Evolutionary conservation across 2,329 filamentous ascomycete species (phyloP).

Genomic region (Thelonectria rubi): DNA sequence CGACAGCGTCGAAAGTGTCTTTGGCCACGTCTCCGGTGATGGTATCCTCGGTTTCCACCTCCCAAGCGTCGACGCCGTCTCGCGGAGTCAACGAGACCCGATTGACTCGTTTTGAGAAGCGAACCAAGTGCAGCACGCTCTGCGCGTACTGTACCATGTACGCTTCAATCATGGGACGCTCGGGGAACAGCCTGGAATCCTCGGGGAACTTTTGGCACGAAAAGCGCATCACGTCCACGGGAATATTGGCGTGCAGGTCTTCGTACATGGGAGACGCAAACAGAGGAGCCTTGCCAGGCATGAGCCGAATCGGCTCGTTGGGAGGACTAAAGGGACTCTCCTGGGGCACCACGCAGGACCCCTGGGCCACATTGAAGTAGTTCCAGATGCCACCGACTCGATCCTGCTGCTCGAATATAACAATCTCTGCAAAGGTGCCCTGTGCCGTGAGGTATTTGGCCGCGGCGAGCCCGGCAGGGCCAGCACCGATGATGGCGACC

Average conservation of each 20-base stretch:
- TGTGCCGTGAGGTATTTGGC: conserved; percentile 84
- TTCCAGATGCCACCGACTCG: conserved; percentile 88
- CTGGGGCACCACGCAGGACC: conserved; percentile 69
- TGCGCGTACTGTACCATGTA: conserved; percentile 79
- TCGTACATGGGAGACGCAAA: conserved; percentile 90
- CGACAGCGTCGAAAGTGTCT: conserved; percentile 75
- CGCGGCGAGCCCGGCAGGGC: conserved; percentile 79
- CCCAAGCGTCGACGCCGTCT: conserved; percentile 64
- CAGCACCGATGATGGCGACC: conserved; percentile 84
- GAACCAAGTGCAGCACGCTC: conserved; percentile 72
- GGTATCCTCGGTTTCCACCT: conserved; percentile 63
- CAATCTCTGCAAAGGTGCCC: conserved; percentile 71
- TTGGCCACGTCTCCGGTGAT: conserved; percentile 50
- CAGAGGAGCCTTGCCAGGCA: conserved; percentile 55
- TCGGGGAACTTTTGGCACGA: conserved; percentile 73
- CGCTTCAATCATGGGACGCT: conserved; percentile 72
- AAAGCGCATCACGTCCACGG: conserved; percentile 81
- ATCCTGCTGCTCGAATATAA: conserved; percentile 83
- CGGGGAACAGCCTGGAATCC: conserved; percentile 77
- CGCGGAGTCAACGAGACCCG: conserved; percentile 55
- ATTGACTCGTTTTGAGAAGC: conserved; percentile 76
- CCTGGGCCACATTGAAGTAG: conserved; percentile 66
- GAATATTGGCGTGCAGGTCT: conserved; percentile 85
- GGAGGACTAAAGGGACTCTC: conserved; percentile 69
- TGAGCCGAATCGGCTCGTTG: conserved; percentile 68